phyloP scores from a whole-genome alignment of 345 rosid species.

The Mercurialis annua region DNA sequence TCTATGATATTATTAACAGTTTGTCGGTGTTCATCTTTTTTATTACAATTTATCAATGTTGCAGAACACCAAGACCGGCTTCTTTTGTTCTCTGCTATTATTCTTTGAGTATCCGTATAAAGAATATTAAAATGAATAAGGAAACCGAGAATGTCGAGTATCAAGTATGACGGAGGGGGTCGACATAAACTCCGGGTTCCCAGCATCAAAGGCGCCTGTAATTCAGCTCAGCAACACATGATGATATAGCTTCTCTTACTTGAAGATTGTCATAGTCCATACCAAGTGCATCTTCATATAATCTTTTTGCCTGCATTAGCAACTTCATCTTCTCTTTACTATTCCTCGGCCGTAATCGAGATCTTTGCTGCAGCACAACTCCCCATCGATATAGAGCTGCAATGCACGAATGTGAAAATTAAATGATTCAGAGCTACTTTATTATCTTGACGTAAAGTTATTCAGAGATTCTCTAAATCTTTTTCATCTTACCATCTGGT shows the following conservation, averaged over 20 bases:
- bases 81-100: neutral
- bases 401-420: constrained; percentile 1
- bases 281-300: constrained; percentile 63
- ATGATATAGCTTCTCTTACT: constrained; percentile 49
- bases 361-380: constrained; percentile 60
- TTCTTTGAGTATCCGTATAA: neutral
- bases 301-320: constrained; percentile 55
- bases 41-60: too few relatives aligned
- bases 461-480: too few relatives aligned
- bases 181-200: neutral
- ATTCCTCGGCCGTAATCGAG: constrained; percentile 46
- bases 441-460: too few relatives aligned
- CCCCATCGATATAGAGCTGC: constrained; percentile 77
- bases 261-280: constrained; percentile 52
- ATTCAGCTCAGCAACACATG: constrained; percentile 53
- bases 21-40: too few relatives aligned
- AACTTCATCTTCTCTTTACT: constrained; percentile 57
- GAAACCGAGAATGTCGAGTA: neutral
- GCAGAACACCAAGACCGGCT: too few relatives aligned
- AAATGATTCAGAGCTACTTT: neutral
- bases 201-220: constrained; percentile 22
- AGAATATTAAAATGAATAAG: neutral
- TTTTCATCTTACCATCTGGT: constrained; percentile 65
- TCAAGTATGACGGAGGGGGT: neutral
- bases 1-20: too few relatives aligned